Evolutionary conservation across 108 stramenopile genomes (phyloP).

Genomic region (Parietichytrium sp.): DNA sequence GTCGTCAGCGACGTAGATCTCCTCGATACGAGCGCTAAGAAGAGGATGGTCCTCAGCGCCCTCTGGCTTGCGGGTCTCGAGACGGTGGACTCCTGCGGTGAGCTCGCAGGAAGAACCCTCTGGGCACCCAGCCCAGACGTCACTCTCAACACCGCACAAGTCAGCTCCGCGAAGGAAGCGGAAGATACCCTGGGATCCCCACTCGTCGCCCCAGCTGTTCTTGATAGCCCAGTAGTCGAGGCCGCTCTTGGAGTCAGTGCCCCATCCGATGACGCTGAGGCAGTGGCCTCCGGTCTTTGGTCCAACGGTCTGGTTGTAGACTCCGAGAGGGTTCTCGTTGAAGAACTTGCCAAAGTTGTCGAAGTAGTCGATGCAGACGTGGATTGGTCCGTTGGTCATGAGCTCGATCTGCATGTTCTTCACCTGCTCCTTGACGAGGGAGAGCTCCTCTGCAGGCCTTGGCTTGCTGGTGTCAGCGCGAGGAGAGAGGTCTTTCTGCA

Average conservation of each 20-base stretch:
- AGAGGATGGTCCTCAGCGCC: neutral
- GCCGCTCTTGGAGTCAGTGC: neutral
- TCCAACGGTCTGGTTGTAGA: conserved; percentile 2
- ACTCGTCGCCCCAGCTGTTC: conserved; percentile 54
- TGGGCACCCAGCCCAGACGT: conserved; percentile 25
- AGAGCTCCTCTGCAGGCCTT: neutral
- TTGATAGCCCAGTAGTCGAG: conserved; percentile 54
- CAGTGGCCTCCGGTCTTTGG: conserved; percentile 33
- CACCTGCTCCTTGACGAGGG: neutral
- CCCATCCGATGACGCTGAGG: conserved; percentile 46
- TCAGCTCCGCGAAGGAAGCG: conserved; percentile 44
- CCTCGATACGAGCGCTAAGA: neutral
- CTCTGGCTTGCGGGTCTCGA: neutral
- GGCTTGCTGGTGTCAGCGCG: neutral
- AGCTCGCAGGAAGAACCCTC: neutral
- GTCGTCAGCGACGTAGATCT: neutral
- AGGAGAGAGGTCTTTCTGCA: neutral
- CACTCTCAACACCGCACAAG: conserved; percentile 21
- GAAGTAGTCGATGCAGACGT: conserved; percentile 39
- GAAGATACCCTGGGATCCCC: conserved; percentile 47
- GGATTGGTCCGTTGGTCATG: conserved; percentile 30
- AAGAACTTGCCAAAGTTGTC: conserved; percentile 39
- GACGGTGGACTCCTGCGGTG: neutral
- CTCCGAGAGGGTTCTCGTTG: conserved; percentile 13
- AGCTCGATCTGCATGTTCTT: conserved; percentile 20